Conservation (phyloP, 441 rosid genomes). For the Pelargonium citronellum region DNA sequence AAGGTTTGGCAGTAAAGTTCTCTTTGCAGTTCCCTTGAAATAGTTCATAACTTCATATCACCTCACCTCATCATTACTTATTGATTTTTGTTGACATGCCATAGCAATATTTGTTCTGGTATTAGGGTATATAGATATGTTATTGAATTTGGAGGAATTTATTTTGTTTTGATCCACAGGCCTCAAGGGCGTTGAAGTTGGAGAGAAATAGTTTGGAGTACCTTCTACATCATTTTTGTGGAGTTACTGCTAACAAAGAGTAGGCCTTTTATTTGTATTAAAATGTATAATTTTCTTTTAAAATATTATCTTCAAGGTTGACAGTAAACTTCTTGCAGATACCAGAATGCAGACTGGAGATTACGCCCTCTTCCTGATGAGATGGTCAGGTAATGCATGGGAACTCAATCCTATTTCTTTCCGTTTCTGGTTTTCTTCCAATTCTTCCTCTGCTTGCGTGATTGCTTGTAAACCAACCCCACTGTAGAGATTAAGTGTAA, state of each 20-base stretch:
- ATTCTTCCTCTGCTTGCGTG: neutral
- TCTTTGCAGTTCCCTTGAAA: neutral
- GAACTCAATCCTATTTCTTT: neutral
- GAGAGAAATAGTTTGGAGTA: constrained; percentile 85
- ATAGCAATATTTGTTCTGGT: neutral
- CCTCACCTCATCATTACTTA: neutral
- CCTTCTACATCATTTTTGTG: constrained; percentile 70
- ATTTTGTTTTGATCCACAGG: constrained; percentile 39
- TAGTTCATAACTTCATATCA: neutral
- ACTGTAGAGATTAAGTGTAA: too few relatives aligned
- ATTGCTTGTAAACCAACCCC: too few relatives aligned
- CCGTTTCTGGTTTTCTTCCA: neutral
- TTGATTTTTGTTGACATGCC: too few relatives aligned
- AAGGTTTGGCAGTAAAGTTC: neutral
- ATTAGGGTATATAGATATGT: neutral
- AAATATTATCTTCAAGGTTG: neutral
- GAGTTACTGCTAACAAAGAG: constrained; percentile 85
- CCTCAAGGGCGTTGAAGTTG: constrained; percentile 77
- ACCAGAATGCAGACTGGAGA: constrained; percentile 12
- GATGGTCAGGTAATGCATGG: neutral
- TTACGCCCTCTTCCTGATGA: neutral
- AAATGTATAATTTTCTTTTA: too few relatives aligned
- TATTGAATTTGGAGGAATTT: neutral
- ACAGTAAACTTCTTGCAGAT: neutral
- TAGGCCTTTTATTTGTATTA: too few relatives aligned